Evolutionary conservation across 306 rosid species (phyloP), one percentile per base, ranked within the genome.

Genomic region (Casuarina cunninghamiana): DNA sequence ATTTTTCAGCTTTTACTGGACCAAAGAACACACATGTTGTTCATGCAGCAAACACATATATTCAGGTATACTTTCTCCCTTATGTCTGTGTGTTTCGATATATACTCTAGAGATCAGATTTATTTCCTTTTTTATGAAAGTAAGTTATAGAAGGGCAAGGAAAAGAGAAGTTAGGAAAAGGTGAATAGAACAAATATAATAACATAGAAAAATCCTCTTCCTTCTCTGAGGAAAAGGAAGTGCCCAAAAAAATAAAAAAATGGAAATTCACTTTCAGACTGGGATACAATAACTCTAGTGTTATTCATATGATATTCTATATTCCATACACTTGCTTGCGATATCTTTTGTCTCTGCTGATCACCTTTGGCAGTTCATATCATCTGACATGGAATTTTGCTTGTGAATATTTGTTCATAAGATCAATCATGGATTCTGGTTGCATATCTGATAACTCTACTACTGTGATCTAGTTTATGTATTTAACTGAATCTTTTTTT

Each of bases 41-140:
- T 61, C 91, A 97, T 38, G 96, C 97, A 70, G 97, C 97, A 73
- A 90, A 88, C 86, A 86, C 88, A 38, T 94, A 92, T 63, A 88
- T 92, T 73, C 97, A 94, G 98, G 98, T 94, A 75, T 72, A 77
- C 70, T 83, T 75, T 71, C 72, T 71, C 60, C 19, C 41, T 51
- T 53, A 53, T 45, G 39, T 50, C 8, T 0, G 7, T 60, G 12
- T n/a, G 55, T 70, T 50, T n/a, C n/a, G 35, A 54, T 61, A 42
- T 19, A 51, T 76, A n/a, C 39, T 66, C 17, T 37, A 3, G 37
- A 37, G 5, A 35, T 35, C 17, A 60, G 19, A 37, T 38, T 38
- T 63, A 5, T 61, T 35, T 32, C 43, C 1, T 2, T 3, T 6
- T 38, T 42, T 16, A 10, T 37, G 15, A 63, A 38, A 15, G 21